Conservation (phyloP, 257 asterid species). For the Solanum boliviense region DNA sequence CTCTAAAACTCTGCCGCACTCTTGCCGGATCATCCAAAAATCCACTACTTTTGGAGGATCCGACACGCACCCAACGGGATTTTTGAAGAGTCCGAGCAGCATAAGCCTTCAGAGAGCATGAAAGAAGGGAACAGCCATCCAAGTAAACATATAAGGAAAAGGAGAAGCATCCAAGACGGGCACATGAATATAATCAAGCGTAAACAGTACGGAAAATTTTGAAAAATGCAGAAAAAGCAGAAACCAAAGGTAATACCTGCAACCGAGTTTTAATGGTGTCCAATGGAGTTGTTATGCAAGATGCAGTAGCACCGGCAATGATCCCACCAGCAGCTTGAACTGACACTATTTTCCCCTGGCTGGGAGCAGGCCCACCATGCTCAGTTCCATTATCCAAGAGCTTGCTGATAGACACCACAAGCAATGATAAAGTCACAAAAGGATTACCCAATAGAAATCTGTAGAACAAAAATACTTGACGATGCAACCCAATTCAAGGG, state of each 20-base stretch:
- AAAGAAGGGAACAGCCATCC: neutral
- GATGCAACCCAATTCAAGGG: neutral
- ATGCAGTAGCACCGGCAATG: conserved; percentile 85
- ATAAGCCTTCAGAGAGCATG: neutral
- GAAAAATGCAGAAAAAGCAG: neutral
- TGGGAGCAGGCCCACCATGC: conserved; percentile 35
- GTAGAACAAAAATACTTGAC: neutral
- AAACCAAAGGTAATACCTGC: conserved; percentile 35
- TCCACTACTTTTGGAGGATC: neutral
- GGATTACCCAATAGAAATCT: neutral
- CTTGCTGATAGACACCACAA: conserved; percentile 20
- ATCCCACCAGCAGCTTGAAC: conserved; percentile 98
- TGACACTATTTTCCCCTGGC: conserved; percentile 42
- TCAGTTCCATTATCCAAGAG: conserved; percentile 45
- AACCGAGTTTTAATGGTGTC: conserved; percentile 93
- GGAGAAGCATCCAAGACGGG: neutral
- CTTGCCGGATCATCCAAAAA: neutral
- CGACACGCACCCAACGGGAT: neutral
- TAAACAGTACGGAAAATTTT: neutral
- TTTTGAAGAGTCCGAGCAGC: neutral
- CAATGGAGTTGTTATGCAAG: conserved; percentile 84
- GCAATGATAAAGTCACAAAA: neutral
- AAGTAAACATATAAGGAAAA: neutral
- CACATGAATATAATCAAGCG: neutral
- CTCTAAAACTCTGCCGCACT: neutral